Evolutionary conservation across 805 yeast genomes (phyloP), one percentile per base, ranked within the genome.

Genomic region (Metschnikowia gelsemii): DNA sequence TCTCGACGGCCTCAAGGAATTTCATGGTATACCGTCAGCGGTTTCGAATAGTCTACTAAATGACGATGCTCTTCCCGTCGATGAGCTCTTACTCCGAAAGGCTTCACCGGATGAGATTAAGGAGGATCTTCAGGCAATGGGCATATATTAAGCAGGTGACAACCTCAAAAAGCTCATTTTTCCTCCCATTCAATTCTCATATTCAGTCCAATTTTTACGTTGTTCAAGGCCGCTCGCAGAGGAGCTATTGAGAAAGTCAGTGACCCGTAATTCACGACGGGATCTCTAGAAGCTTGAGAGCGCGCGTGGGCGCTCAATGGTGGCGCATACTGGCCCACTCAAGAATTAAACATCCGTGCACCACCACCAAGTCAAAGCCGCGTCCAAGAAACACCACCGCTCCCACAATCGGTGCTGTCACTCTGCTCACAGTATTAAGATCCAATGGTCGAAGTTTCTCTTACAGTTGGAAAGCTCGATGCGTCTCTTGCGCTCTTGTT

Each of bases 391-490:
- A 13, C 35, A 14, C 24, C 31, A 11, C n/a, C n/a, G n/a, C n/a
- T n/a, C n/a, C n/a, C n/a, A n/a, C n/a, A n/a, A n/a, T n/a, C n/a
- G n/a, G n/a, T n/a, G n/a, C n/a, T n/a, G n/a, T n/a, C n/a, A n/a
- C n/a, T n/a, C n/a, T n/a, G n/a, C n/a, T n/a, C n/a, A n/a, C n/a
- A n/a, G n/a, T n/a, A n/a, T n/a, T n/a, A 18, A 8, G 14, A 30
- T 23, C 25, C 43, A 20, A 84, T 84, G 87, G 95, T 89, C 23
- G 93, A 88, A 64, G 96, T 90, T 8, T 84, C 95, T 31, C 75
- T 91, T 27, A 90, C 97, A 0, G 97, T 93, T 16, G 99, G 98
- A 35, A 90, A 90, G 67, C 73, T 91, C 32, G 99, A 93, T 61
- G 96, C 97, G 9, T 89, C 97, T 2, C 72, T 93, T 61, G 98